Percentiles rank a stretch among this genome's conserved stretches.
phyloP scores from a whole-genome alignment of 2,329 filamentous ascomycete species.

The Lachnellula willkommii region DNA sequence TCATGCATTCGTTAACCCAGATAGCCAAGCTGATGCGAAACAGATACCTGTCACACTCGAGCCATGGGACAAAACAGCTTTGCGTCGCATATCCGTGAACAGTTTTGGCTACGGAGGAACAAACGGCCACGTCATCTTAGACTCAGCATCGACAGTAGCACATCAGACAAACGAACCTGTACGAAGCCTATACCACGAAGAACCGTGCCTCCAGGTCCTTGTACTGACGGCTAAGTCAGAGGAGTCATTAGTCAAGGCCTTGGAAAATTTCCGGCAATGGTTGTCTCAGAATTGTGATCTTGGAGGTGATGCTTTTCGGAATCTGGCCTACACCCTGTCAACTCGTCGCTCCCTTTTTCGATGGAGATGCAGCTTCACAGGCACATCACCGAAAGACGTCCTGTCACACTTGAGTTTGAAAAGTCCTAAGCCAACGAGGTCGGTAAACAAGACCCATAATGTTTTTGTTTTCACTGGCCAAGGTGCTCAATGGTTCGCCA shows the following conservation, averaged over 20 bases:
- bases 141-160: conserved; percentile 2
- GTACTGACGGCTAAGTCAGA: not conserved
- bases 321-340: conserved; percentile 14
- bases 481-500: conserved; percentile 16
- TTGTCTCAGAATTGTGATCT: not conserved
- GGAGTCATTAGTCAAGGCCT: not conserved
- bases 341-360: conserved; percentile 8
- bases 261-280: not conserved
- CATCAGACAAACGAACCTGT: not conserved
- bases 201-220: not conserved
- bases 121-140: conserved; percentile 40
- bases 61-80: not conserved
- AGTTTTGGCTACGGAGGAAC: conserved; percentile 42
- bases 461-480: conserved; percentile 16
- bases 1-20: too few species aligned
- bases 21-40: too few species aligned
- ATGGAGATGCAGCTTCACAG: conserved; percentile 8
- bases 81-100: conserved; percentile 16
- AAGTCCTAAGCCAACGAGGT: not conserved
- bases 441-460: not conserved
- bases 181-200: not conserved
- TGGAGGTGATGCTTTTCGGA: not conserved
- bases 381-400: not conserved
- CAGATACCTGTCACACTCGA: not conserved
- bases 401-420: not conserved